These are phyloP conservation scores for Aspergillus fischeri DNA, from an alignment of 2,329 filamentous ascomycete species.

Conservation along the genomic window DNA sequence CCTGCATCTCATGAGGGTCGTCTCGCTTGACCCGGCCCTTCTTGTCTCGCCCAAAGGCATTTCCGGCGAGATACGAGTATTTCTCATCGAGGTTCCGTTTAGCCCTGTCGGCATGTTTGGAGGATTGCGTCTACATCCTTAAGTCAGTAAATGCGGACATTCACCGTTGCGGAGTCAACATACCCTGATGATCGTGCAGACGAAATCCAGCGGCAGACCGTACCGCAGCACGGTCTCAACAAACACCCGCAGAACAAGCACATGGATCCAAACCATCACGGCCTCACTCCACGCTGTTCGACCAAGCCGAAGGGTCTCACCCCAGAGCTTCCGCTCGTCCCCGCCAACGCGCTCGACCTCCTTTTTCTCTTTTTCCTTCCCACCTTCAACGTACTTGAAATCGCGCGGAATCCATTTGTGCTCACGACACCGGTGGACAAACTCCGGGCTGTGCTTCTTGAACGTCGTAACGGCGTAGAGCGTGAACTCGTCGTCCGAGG, in stretches of 20 bases:
- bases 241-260: slow-evolving; percentile 85
- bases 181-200: slow-evolving; percentile 81
- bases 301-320: slow-evolving; percentile 80
- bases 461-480: slow-evolving; percentile 88
- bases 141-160: neutral
- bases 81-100: slow-evolving; percentile 74
- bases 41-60: slow-evolving; percentile 90
- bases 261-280: slow-evolving; percentile 94
- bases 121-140: slow-evolving; percentile 59
- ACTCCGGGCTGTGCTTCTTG: slow-evolving; percentile 84
- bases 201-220: slow-evolving; percentile 84
- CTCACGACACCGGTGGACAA: slow-evolving; percentile 87
- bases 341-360: slow-evolving; percentile 77
- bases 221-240: slow-evolving; percentile 98
- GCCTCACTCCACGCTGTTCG: slow-evolving; percentile 93
- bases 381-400: slow-evolving; percentile 88
- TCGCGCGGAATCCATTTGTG: slow-evolving; percentile 92
- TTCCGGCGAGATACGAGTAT: slow-evolving; percentile 90
- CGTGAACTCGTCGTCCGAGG: slow-evolving; percentile 83
- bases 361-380: slow-evolving; percentile 79
- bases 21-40: slow-evolving; percentile 89
- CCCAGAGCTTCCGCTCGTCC: slow-evolving; percentile 89
- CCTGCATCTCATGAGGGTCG: slow-evolving; percentile 83
- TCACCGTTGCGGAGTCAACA: slow-evolving; percentile 22
- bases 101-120: slow-evolving; percentile 77